Percentiles rank a stretch among this genome's conserved stretches.
Evolutionary conservation across 176 grass and related monocot species (phyloP).

Genomic region (Poa annua): DNA sequence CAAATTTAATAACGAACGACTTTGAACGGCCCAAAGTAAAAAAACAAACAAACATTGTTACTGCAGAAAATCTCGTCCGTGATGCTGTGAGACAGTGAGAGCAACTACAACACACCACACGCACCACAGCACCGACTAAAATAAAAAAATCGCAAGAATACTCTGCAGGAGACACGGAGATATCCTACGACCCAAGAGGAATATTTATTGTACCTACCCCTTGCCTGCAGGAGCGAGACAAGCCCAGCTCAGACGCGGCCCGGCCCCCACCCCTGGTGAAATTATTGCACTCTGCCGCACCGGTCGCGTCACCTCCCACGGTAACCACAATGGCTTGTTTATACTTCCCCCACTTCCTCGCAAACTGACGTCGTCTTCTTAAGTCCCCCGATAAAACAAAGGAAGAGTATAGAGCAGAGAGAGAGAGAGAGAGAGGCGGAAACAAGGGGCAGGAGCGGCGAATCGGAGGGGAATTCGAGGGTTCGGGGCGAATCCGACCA

Average conservation of each 20-base stretch:
- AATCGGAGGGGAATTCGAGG: constrained; percentile 40
- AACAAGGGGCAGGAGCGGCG: background rate
- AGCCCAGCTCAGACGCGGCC: background rate
- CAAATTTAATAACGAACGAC: too few species aligned
- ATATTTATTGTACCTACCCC: constrained; percentile 48
- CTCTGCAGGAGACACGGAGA: background rate
- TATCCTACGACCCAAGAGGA: constrained; percentile 33
- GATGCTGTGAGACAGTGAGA: too few species aligned
- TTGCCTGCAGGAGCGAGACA: constrained; percentile 53
- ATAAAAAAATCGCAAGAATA: background rate
- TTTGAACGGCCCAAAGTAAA: too few species aligned
- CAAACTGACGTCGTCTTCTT: constrained; percentile 41
- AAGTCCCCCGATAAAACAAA: constrained; percentile 40
- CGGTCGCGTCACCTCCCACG: background rate
- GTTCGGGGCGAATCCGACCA: background rate
- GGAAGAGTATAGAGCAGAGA: background rate
- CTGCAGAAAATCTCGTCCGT: too few species aligned
- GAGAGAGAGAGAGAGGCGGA: background rate
- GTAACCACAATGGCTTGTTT: constrained; percentile 35
- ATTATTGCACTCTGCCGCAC: constrained; percentile 34
- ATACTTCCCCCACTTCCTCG: background rate
- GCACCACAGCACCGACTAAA: background rate
- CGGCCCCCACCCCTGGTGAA: background rate
- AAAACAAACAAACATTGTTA: too few species aligned
- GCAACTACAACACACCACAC: too few species aligned